phyloP scores from a whole-genome alignment of 306 rosid genomes.

The Malus asiatica region DNA sequence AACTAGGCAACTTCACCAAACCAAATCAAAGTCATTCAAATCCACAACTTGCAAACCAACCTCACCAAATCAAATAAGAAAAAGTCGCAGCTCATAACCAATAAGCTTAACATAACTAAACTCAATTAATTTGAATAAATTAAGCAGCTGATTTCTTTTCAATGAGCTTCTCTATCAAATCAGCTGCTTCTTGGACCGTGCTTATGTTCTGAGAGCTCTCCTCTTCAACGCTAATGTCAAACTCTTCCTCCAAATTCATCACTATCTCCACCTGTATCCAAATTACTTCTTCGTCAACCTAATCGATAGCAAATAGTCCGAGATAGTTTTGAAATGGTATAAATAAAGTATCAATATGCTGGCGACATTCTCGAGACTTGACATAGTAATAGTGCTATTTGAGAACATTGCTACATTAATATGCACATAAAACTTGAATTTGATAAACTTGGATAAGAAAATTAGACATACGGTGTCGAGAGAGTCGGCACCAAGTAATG shows the following conservation, averaged over 20 bases:
- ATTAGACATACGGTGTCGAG: constrained; percentile 24
- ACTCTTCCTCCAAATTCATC: constrained; percentile 42
- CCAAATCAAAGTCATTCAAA: not conserved
- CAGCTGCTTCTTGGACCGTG: constrained; percentile 43
- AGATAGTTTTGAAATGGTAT: too few relatives aligned
- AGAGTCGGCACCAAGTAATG: constrained; percentile 41
- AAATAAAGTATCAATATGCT: too few relatives aligned
- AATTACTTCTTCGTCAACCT: not conserved
- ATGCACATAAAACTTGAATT: not conserved
- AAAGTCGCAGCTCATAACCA: not conserved
- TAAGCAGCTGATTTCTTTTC: constrained; percentile 19
- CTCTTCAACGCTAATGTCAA: constrained; percentile 37
- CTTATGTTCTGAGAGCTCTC: constrained; percentile 36
- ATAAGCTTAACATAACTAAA: not conserved
- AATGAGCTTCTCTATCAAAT: constrained; percentile 36
- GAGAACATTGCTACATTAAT: too few relatives aligned
- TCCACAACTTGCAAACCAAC: not conserved
- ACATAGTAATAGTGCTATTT: too few relatives aligned
- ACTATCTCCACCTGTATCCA: constrained; percentile 38
- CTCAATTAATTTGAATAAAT: not conserved
- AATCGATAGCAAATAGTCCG: not conserved
- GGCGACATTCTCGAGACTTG: too few relatives aligned
- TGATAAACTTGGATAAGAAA: not conserved
- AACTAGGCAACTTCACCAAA: not conserved
- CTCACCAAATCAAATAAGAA: not conserved